Percentiles rank a stretch among this genome's conserved stretches.
Evolutionary conservation across 306 rosid genomes (phyloP).

Genomic region (Boehmeria nivea): DNA sequence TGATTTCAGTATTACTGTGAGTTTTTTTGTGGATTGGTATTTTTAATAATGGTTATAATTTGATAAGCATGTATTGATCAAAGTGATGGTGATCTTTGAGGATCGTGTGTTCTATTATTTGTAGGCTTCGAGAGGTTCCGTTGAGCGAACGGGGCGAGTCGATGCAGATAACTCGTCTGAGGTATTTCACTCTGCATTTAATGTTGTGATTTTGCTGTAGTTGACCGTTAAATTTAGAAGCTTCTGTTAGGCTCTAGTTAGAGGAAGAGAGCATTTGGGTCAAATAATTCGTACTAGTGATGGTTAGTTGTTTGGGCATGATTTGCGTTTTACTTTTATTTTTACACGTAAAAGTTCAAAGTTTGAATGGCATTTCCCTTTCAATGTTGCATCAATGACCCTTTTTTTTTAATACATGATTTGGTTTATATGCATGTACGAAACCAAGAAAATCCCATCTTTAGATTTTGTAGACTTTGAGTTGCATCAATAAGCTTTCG

Average conservation of each 20-base stretch:
- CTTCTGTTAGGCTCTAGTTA: not conserved
- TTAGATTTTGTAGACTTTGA: too few species aligned
- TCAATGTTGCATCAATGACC: not conserved
- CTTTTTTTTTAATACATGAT: too few species aligned
- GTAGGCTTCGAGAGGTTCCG: constrained; percentile 55
- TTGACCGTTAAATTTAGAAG: too few species aligned
- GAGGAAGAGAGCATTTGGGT: constrained; percentile 3
- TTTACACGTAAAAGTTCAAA: too few species aligned
- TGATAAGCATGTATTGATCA: not conserved
- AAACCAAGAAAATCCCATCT: not conserved
- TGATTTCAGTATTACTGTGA: constrained; percentile 46
- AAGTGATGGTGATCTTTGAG: constrained; percentile 3
- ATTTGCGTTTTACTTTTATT: too few species aligned
- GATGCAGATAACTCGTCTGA: constrained; percentile 52
- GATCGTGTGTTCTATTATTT: constrained; percentile 9
- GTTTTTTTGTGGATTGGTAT: constrained; percentile 28
- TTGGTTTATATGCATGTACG: not conserved
- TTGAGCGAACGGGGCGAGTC: constrained; percentile 34
- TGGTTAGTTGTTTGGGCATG: too few species aligned
- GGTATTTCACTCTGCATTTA: constrained; percentile 32
- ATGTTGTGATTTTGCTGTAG: constrained; percentile 3
- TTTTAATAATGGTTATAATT: constrained; percentile 3
- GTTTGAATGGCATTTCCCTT: not conserved
- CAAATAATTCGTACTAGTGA: not conserved
- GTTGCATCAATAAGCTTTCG: too few species aligned